Base-by-base conservation (phyloP, 495 filamentous ascomycete genomes). In the Penicillium ucsense region DNA sequence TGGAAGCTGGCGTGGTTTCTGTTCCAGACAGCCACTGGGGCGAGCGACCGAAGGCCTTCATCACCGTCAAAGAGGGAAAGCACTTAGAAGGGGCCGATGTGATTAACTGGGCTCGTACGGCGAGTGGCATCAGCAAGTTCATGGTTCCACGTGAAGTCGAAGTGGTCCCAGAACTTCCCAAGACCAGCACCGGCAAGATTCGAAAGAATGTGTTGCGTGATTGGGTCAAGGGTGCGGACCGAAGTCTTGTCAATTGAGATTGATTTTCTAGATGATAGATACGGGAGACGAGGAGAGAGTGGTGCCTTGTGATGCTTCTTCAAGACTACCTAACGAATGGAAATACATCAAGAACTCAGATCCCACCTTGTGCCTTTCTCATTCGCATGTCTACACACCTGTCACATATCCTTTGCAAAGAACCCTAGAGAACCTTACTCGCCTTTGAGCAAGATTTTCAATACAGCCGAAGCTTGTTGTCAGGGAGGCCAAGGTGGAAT, bases 61-160 rank as follows among this genome's bases (percentile, higher is more conserved):
- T 97, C 36, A 98, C 92, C 1, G 74, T 90, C 8, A 81, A 89
- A 54, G 53, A 65, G 34, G 84, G 81, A 4, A 75, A 76, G 56
- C 48, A 59, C 4, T 35, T 94, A 4, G 68, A 71, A 9, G 84
- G 84, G 0, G 71, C 83, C 43, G 85, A 88, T 8, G 71, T 98
- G 10, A 88, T 98, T 47, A 60, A 75, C 34, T 98, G 92, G 92
- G 90, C 91, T 8, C 87, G 84, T 56, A 69, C 81, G 45, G 72
- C 80, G 49, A 85, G 85, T 55, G 65, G 65, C 28, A 95, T 98
- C 54, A 89, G 85, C 66, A 85, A 81, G 55, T 98, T 96, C 62
- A 97, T 97, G 92, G 81, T 97, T 27, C 92, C 92, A 7, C 75
- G 85, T 41, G 92, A 97, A 72, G 88, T 97, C 1, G 89, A 94